Percentiles rank a stretch among this genome's conserved stretches.
These are phyloP conservation scores for Pythium sukuiense DNA, from an alignment of 352 stramenopile genomes.

Conservation along the genomic window DNA sequence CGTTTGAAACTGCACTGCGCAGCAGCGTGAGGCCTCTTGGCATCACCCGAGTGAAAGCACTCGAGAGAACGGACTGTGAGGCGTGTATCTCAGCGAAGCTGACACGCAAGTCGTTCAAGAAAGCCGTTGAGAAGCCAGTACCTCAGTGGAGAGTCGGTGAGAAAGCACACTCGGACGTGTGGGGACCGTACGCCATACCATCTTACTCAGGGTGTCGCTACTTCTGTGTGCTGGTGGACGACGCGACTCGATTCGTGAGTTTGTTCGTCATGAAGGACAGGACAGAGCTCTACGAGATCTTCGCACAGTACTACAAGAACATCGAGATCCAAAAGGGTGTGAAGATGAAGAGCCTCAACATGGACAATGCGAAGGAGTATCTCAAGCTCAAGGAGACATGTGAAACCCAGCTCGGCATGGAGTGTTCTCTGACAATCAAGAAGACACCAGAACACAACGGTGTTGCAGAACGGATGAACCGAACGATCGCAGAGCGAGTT, in stretches of 20 bases:
- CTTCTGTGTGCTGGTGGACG: conserved; percentile 25
- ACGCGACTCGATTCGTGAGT: conserved; percentile 19
- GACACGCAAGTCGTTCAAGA: conserved; percentile 6
- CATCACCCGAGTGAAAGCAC: not conserved
- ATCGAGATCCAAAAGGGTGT: conserved; percentile 21
- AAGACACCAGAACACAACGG: conserved; percentile 22
- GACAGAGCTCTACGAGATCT: conserved; percentile 21
- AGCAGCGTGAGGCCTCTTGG: not conserved
- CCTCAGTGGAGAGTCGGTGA: too few relatives aligned
- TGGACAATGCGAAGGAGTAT: conserved; percentile 21
- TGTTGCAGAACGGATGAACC: too few relatives aligned
- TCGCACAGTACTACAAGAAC: conserved; percentile 14
- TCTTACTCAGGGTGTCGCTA: conserved; percentile 23
- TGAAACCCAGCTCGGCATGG: conserved; percentile 18
- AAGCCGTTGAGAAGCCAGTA: too few relatives aligned
- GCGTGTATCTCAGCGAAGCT: conserved; percentile 7
- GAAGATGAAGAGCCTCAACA: conserved; percentile 22
- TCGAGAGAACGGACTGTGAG: not conserved
- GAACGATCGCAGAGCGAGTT: too few relatives aligned
- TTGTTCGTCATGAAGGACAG: conserved; percentile 17
- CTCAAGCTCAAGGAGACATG: not conserved
- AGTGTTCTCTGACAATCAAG: conserved; percentile 19
- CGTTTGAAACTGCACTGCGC: conserved; percentile 1
- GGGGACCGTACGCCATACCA: conserved; percentile 17
- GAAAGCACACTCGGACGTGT: conserved; percentile 20